Conservation (phyloP, 2,329 filamentous ascomycete genomes). For the Fusarium drepaniforme region DNA sequence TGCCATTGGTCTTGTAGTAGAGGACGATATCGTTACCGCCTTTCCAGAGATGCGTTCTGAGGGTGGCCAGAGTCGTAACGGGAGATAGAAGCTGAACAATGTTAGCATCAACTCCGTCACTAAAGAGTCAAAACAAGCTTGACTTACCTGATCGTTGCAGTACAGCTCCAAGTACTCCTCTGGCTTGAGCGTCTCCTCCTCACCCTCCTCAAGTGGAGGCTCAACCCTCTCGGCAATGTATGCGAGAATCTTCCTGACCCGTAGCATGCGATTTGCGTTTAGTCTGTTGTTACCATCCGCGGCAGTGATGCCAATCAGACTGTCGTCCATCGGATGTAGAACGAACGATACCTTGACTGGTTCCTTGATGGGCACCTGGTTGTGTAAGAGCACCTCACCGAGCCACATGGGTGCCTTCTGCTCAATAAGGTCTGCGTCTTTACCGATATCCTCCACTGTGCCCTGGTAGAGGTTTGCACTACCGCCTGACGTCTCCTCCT, state of each 20-base stretch:
- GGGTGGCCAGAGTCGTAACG: constrained; percentile 92
- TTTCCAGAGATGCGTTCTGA: constrained; percentile 94
- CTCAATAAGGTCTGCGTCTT: constrained; percentile 86
- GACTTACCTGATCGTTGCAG: constrained; percentile 87
- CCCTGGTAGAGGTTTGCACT: constrained; percentile 92
- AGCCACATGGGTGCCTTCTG: constrained; percentile 92
- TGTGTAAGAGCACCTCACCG: constrained; percentile 87
- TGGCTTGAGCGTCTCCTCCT: constrained; percentile 74
- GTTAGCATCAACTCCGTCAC: constrained; percentile 14
- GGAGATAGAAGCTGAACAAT: constrained; percentile 71
- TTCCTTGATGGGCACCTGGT: constrained; percentile 87
- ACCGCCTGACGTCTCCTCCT: constrained; percentile 75
- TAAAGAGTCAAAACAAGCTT: not conserved
- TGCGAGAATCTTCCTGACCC: constrained; percentile 92
- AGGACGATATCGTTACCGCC: constrained; percentile 93
- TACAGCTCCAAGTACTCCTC: constrained; percentile 97
- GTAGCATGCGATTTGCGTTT: constrained; percentile 96
- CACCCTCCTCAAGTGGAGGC: constrained; percentile 69
- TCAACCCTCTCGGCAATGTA: constrained; percentile 96
- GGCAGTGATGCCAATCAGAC: constrained; percentile 78
- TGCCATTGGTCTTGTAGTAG: constrained; percentile 93
- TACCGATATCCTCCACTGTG: constrained; percentile 81
- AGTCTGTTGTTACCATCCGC: constrained; percentile 88
- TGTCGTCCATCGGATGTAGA: constrained; percentile 79
- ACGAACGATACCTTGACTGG: constrained; percentile 96